These are phyloP conservation scores for Vitis cinerea DNA, from an alignment of 164 flowering plant species.

Conservation along the genomic window DNA sequence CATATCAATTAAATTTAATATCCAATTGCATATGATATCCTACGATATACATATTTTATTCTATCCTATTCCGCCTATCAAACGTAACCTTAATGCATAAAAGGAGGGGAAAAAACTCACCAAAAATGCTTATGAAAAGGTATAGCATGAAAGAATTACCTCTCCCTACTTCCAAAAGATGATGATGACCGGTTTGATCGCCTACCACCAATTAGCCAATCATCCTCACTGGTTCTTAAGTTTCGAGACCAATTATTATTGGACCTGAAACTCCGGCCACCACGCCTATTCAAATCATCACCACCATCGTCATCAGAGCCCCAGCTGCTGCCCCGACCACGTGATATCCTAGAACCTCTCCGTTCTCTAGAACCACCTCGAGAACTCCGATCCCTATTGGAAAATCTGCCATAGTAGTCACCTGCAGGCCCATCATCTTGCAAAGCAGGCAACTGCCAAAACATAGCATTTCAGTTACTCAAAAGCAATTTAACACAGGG, in stretches of 20 bases:
- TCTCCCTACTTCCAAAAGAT: conserved; percentile 44
- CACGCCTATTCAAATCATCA: conserved; percentile 37
- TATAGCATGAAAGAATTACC: conserved; percentile 33
- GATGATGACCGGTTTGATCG: conserved; percentile 46
- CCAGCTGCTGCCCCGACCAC: conserved; percentile 51
- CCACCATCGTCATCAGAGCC: conserved; percentile 43
- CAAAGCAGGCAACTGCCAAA: conserved; percentile 83
- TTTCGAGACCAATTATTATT: conserved; percentile 47
- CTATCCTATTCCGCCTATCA: no score
- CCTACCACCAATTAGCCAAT: conserved; percentile 73
- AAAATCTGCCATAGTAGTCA: conserved; percentile 81
- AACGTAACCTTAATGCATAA: no score
- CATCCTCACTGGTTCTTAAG: conserved; percentile 55
- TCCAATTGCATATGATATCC: no score
- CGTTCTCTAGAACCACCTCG: conserved; percentile 57
- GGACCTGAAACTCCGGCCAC: conserved; percentile 53
- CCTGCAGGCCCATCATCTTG: conserved; percentile 94
- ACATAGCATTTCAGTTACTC: not conserved
- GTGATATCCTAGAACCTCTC: conserved; percentile 47
- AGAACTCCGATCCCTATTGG: conserved; percentile 49
- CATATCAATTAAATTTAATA: no score
- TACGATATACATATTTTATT: no score
- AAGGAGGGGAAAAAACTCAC: no score
- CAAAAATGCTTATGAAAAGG: no score
- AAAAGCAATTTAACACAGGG: not conserved